Conservation (phyloP, 2,329 filamentous ascomycete species). For the Trichoderma asperellum region DNA sequence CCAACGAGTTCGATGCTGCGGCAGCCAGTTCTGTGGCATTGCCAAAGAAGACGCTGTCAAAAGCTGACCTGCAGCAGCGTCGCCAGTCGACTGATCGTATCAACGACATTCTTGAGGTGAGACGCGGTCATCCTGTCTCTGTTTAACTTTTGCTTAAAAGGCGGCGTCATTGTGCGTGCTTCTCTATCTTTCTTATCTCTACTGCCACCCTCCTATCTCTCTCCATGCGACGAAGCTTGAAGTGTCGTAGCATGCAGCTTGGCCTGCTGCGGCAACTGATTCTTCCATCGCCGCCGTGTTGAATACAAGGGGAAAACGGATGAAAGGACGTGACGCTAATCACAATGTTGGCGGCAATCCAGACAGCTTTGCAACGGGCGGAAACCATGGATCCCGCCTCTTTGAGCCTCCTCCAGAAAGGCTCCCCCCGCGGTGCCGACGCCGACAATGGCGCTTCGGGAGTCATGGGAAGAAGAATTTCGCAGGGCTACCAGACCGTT, state of each 20-base stretch:
- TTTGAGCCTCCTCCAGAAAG: slow-evolving; percentile 20
- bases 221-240: not conserved
- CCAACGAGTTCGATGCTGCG: slow-evolving; percentile 8
- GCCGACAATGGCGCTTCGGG: slow-evolving; percentile 48
- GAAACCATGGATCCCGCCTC: slow-evolving; percentile 28
- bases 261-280: not conserved
- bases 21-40: slow-evolving; percentile 8
- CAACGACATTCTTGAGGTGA: slow-evolving; percentile 53
- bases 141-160: slow-evolving; percentile 14
- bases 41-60: slow-evolving; percentile 31
- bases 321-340: not conserved
- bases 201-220: not conserved
- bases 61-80: slow-evolving; percentile 33
- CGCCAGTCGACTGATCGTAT: slow-evolving; percentile 47
- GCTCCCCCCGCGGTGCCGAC: not conserved
- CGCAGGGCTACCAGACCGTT: slow-evolving; percentile 48
- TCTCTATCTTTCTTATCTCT: slow-evolving; percentile 1
- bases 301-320: not conserved
- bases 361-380: slow-evolving; percentile 29
- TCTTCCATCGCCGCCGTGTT: not conserved
- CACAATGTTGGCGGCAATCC: not conserved
- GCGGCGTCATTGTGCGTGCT: slow-evolving; percentile 7
- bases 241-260: not conserved
- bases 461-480: slow-evolving; percentile 43
- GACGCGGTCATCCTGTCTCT: slow-evolving; percentile 30